Evolutionary conservation across 805 yeast species (phyloP), one percentile per base, ranked within the genome.

Genomic region (Candida incommunis): DNA sequence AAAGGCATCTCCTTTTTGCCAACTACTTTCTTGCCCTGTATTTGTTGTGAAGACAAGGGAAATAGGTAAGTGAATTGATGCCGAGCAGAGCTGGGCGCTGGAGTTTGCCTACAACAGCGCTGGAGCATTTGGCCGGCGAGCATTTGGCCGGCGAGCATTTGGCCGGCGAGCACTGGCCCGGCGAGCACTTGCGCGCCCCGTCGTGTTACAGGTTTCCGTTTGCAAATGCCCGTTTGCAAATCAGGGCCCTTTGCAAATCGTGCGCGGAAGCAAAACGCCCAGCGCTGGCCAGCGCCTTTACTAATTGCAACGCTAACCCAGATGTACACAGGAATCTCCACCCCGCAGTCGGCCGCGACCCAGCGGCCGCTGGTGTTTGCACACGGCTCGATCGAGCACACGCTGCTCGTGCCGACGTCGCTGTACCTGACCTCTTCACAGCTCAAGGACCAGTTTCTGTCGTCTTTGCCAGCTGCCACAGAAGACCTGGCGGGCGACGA

Each of bases 351-450:
- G 41, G 69, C 67, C 42, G 67, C 71, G 18, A 68, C 82, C 15
- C 62, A 75, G 55, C 77, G 97, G 68, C 95, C 97, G 27, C 72
- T 92, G 60, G 79, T 79, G 45, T 72, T 92, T 55, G 67, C 79
- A 48, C 94, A 86, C 59, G 96, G 96, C 47, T 68, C 83, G 18
- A 76, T 90, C 47, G 97, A 90, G 69, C 86, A 87, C 63, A 81
- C 90, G 20, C 69, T 90, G 45, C 72, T 88, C 57, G 87, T 92
- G 46, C 95, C 97, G 43, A 78, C 92, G 34, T 75, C 78, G 46
- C 71, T 80, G 45, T 82, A 83, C 59, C 76, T 86, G 56, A 75
- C 79, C 56, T 84, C 84, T 60, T 80, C 90, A 48, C 95, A 88
- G 66, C 73, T 92, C 55, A 82, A 84, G 57, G 88, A 86, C 53